Conservation (phyloP, 345 rosid genomes). For the rapeseed (Brassica napus) region Da-Ae NC_063442.1:34071501-34072000, state of each 20-base stretch:
- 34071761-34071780: not conserved
- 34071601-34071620: not conserved
- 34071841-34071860: not conserved
- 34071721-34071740: not conserved
- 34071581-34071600: not conserved
- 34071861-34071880: not conserved
- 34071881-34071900: not conserved
- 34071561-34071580: not conserved
- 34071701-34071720: not conserved
- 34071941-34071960: conserved; percentile 13
- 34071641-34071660: conserved; percentile 10
- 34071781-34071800: not conserved
- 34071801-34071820: not conserved
- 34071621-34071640: conserved; percentile 6
- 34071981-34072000: conserved; percentile 35
- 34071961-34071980: conserved; percentile 38
- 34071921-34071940: not conserved
- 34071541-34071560: conserved; percentile 25
- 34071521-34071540: conserved; percentile 30
- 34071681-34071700: conserved; percentile 4
- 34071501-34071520: conserved; percentile 2
- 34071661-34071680: conserved; percentile 23
- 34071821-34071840: conserved; percentile 12
- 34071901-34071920: not conserved
- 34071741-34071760: not conserved